Base-by-base conservation (phyloP, 2,329 filamentous ascomycete genomes). In the Rhynchosporium graminicola region DNA sequence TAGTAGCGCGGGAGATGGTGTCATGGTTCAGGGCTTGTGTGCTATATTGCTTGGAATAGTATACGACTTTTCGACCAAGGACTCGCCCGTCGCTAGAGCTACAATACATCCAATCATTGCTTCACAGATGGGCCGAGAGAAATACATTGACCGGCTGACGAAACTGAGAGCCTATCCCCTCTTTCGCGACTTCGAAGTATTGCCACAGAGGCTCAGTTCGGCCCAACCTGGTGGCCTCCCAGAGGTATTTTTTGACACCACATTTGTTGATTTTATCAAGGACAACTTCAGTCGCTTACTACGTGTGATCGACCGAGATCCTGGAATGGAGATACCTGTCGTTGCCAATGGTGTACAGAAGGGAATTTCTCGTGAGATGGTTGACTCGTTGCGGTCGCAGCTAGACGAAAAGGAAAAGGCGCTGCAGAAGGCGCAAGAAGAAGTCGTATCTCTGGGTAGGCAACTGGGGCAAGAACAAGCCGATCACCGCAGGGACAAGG, bases 21-120 rank as follows among this genome's bases (percentile, higher is more conserved):
- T 84, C 26, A 79, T 96, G 38, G 82, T 94, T 13, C 89, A 91
- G 67, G 95, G 95, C 1, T 81, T 99, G 12, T 92, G 90, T 73
- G 89, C 92, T 15, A 87, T 92, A 73, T 79, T 99, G 0, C 81
- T 98, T 1, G 95, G 94, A 9, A 88, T 96, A 26, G 83, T 95
- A 4, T 99, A 98, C 74, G 95, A 99, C 72, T 99, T 98, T 72
- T 98, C 94, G 9, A 97, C 94, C 0, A 97, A 96, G 74, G 95
- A 99, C 76, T 98, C 94, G 0, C 92, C 95, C 0, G 88, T 99
- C 57, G 85, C 94, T 5, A 84, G 95, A 64, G 82, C 87, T 29
- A 93, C 89, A 9, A 79, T 99, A 50, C 90, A 96, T 71, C 86
- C 89, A 29, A 83, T 97, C 33, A 80, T 99, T 42, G 81, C 85